Evolutionary conservation across 2,329 filamentous ascomycete species (phyloP).

Genomic region (Ascochyta fabae): DNA sequence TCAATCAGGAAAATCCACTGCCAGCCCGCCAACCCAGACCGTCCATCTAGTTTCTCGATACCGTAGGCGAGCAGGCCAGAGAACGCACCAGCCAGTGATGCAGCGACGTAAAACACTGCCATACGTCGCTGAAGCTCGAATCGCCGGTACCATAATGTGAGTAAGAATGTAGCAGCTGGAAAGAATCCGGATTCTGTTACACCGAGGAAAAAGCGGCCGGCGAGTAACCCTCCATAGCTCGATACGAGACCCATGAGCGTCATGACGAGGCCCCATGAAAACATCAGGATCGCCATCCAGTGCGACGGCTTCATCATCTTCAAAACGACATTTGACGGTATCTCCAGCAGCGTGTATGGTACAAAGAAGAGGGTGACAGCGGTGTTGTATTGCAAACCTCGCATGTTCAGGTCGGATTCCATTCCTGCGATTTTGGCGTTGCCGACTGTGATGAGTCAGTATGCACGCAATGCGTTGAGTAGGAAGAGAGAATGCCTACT

Average conservation of each 20-base stretch:
- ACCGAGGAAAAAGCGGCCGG: constrained; percentile 53
- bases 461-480: background rate
- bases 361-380: constrained; percentile 52
- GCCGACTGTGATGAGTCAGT: constrained; percentile 36
- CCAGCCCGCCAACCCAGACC: constrained; percentile 38
- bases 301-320: constrained; percentile 50
- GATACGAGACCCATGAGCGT: constrained; percentile 54
- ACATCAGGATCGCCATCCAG: constrained; percentile 51
- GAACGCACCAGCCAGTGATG: constrained; percentile 44
- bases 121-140: constrained; percentile 45
- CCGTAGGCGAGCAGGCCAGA: constrained; percentile 45
- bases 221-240: constrained; percentile 57
- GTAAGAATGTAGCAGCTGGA: constrained; percentile 64
- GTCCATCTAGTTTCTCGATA: constrained; percentile 43
- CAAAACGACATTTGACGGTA: constrained; percentile 51
- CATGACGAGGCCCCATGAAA: constrained; percentile 52
- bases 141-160: constrained; percentile 46
- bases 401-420: constrained; percentile 48
- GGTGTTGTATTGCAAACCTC: constrained; percentile 49
- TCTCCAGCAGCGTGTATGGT: constrained; percentile 47
- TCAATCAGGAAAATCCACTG: constrained; percentile 44
- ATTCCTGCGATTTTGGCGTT: constrained; percentile 54
- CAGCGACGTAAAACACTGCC: constrained; percentile 46
- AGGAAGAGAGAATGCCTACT: constrained; percentile 18
- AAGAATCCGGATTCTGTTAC: constrained; percentile 62